Evolutionary conservation across 176 grass and related monocot species (phyloP), one percentile per base, ranked within the genome.

Genomic region (barley (Hordeum vulgare)): DNA sequence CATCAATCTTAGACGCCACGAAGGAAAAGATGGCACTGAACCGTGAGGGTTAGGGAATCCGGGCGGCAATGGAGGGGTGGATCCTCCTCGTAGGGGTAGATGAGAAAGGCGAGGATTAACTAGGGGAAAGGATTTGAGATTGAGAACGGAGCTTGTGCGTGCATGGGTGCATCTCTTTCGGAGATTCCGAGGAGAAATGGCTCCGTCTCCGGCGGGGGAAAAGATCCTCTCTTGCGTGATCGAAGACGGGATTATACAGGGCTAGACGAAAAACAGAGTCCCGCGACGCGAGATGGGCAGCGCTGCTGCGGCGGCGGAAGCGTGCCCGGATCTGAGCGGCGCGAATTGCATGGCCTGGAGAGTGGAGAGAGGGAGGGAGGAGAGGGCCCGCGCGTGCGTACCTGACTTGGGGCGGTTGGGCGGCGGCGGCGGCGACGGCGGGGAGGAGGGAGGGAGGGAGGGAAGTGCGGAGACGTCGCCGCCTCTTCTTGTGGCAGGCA

Each of bases 1-100:
- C 65, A 86, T 71, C 79, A 82, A 83, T 71, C 79, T 90, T n/a
- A 76, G 88, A 66, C 64, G 28, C 14, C 61, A 34, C 82, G 56
- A 47, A 78, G 14, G 15, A 68, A 60, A 64, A 49, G 63, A 64
- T 34, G 4, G 76, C 53, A 35, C n/a, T 3, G 15, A 44, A 44
- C 76, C 36, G 60, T 9, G 66, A 37, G 29, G 66, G 59, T 49
- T 59, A 23, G 77, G 65, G 56, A 73, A 88, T 72, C 57, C 33
- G 31, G 47, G 0, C 17, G 51, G 23, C 8, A 2, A 35, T 6
- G 59, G 51, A 49, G 56, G 20, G 59, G 51, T 37, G 56, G 20
- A 51, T 24, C 28, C 69, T 61, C 28, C 39, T 53, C 29, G 0
- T 8, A n/a, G n/a, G n/a, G 67, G 63, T 37, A 5, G 62, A 70